Conservation (phyloP, 75 land plant genomes). For the Cunninghamia lanceolata region DNA sequence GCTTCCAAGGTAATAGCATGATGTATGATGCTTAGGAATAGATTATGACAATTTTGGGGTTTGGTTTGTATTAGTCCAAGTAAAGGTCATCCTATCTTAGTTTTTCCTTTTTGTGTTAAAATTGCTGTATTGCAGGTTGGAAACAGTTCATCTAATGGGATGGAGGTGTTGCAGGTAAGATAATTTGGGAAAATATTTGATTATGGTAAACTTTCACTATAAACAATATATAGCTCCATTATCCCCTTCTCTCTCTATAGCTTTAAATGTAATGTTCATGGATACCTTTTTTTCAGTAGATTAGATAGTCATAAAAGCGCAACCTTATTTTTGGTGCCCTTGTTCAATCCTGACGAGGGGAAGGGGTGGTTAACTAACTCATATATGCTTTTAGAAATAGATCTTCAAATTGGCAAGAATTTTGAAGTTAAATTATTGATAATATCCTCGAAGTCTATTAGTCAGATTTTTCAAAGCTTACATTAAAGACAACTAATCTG, state of each 20-base stretch:
- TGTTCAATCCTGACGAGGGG: not conserved
- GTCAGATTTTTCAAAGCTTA: not conserved
- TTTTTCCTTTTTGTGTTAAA: no score
- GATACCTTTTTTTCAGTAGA: not conserved
- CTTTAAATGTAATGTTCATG: not conserved
- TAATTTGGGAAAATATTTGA: not conserved
- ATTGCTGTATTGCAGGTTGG: not conserved
- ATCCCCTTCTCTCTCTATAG: not conserved
- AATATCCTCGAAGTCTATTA: not conserved
- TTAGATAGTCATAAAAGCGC: not conserved
- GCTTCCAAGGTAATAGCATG: constrained; percentile 29
- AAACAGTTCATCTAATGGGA: constrained; percentile 1
- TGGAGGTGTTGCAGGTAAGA: constrained; percentile 5
- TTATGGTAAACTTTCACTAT: not conserved
- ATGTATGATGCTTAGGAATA: not conserved
- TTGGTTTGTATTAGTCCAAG: not conserved
- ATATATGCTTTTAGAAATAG: not conserved
- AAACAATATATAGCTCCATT: not conserved
- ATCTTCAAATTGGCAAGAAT: not conserved
- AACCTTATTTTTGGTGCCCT: not conserved
- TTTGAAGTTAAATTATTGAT: not conserved
- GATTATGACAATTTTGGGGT: not conserved
- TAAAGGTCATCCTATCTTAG: no score
- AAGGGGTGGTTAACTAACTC: not conserved
- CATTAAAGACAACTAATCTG: not conserved